Evolutionary conservation across 1,284 basidiomycete species (phyloP).

Genomic region (Earliella scabrosa): DNA sequence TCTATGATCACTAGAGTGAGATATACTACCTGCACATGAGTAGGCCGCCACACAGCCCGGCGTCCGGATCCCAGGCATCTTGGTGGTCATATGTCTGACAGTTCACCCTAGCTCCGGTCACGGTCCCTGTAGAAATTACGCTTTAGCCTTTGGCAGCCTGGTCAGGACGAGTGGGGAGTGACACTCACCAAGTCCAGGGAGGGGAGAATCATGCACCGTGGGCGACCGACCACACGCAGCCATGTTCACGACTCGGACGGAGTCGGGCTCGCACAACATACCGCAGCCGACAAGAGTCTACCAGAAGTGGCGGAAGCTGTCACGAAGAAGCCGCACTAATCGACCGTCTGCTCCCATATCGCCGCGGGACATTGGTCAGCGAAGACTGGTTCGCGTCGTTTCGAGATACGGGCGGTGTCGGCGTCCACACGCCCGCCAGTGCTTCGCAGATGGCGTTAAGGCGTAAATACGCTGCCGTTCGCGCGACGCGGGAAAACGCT

Average conservation of each 20-base stretch:
- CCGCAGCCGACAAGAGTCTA: background rate
- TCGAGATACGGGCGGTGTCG: slow-evolving; percentile 1
- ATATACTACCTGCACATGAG: too few species aligned
- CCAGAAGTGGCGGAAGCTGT: background rate
- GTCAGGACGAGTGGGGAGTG: background rate
- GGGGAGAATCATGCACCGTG: too few species aligned
- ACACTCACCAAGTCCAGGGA: too few species aligned
- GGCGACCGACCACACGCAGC: background rate
- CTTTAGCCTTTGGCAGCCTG: background rate
- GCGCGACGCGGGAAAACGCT: slow-evolving; percentile 5
- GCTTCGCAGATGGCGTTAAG: slow-evolving; percentile 18
- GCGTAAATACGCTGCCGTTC: slow-evolving; percentile 20
- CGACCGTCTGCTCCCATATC: background rate
- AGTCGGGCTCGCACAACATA: background rate
- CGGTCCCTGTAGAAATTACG: background rate
- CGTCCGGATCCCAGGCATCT: too few species aligned
- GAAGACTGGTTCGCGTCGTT: slow-evolving; percentile 4
- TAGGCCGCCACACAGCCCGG: too few species aligned
- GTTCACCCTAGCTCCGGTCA: background rate
- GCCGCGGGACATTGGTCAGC: background rate
- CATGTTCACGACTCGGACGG: background rate
- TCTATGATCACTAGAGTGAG: too few species aligned
- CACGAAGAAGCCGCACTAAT: background rate
- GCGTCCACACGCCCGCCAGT: background rate
- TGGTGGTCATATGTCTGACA: background rate